These are phyloP conservation scores for Brasilioporus rufonigricans DNA, from an alignment of 768 basidiomycete species.

Conservation along the genomic window DNA sequence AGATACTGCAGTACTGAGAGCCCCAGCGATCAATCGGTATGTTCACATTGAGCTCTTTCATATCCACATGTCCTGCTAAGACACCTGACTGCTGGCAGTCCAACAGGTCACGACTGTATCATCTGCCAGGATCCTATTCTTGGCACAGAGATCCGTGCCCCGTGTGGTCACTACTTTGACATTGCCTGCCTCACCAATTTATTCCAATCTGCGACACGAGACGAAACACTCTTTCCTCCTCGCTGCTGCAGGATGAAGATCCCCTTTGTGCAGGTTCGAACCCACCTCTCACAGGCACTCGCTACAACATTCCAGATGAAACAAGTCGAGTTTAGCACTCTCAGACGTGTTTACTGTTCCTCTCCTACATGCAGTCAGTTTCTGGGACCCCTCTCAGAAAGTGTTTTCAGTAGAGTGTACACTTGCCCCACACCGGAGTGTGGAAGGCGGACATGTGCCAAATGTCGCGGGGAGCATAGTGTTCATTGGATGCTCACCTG, in stretches of 20 bases:
- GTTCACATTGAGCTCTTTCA: background rate
- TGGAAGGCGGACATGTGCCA: background rate
- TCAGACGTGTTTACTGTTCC: background rate
- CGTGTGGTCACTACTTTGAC: conserved; percentile 38
- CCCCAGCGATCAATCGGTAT: conserved; percentile 14
- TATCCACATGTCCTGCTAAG: background rate
- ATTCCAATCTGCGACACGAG: conserved; percentile 33
- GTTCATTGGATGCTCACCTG: too few species aligned
- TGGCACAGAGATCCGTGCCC: conserved; percentile 26
- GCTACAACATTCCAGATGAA: background rate
- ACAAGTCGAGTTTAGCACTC: background rate
- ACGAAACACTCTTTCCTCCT: conserved; percentile 42
- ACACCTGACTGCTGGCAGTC: background rate
- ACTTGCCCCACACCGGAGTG: background rate
- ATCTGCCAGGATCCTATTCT: conserved; percentile 35
- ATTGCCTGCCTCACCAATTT: conserved; percentile 32
- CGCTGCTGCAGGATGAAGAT: conserved; percentile 37
- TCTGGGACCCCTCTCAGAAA: background rate
- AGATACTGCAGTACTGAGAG: background rate
- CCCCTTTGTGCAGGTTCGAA: conserved; percentile 21
- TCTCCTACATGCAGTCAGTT: background rate
- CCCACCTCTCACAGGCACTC: background rate
- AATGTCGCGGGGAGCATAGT: background rate
- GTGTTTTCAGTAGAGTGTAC: background rate
- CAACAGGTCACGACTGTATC: conserved; percentile 33